Percentiles rank a stretch among this genome's conserved stretches.
phyloP scores from a whole-genome alignment of 805 yeast species.

The Wickerhamomyces ciferrii region DNA sequence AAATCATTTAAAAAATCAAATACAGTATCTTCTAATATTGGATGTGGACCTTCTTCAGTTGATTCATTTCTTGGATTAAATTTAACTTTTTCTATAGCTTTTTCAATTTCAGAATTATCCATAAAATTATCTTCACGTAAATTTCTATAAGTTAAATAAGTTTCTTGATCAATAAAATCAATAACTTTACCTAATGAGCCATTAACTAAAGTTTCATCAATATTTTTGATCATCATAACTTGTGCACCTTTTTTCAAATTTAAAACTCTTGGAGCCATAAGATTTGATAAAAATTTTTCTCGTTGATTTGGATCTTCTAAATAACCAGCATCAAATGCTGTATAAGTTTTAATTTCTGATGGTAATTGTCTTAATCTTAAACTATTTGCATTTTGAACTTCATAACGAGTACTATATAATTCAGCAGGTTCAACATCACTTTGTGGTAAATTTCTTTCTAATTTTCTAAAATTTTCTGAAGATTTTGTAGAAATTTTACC shows the following conservation, averaged over 20 bases:
- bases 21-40: constrained; percentile 36
- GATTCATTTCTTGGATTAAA: constrained; percentile 9
- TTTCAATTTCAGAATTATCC: constrained; percentile 19
- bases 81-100: constrained; percentile 15
- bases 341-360: constrained; percentile 37
- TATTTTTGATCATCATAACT: constrained; percentile 77
- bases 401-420: constrained; percentile 65
- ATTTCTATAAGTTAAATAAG: constrained; percentile 35
- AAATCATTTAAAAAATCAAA: constrained; percentile 39
- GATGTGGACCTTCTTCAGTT: constrained; percentile 12
- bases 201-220: constrained; percentile 68
- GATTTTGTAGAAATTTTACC: constrained; percentile 52
- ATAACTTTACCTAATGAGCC: constrained; percentile 72
- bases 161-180: constrained; percentile 48
- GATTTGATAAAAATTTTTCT: constrained; percentile 43
- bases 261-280: constrained; percentile 56
- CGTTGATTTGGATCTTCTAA: constrained; percentile 34
- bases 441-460: constrained; percentile 46
- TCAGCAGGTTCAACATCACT: constrained; percentile 71
- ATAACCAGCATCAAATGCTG: constrained; percentile 52
- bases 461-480: constrained; percentile 40
- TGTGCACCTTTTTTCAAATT: constrained; percentile 67
- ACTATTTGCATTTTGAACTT: constrained; percentile 64
- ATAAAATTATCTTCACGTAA: constrained; percentile 14
- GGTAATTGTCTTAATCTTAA: constrained; percentile 40